Evolutionary conservation across 768 basidiomycete genomes (phyloP).

Genomic region (Collybia mongolica): DNA sequence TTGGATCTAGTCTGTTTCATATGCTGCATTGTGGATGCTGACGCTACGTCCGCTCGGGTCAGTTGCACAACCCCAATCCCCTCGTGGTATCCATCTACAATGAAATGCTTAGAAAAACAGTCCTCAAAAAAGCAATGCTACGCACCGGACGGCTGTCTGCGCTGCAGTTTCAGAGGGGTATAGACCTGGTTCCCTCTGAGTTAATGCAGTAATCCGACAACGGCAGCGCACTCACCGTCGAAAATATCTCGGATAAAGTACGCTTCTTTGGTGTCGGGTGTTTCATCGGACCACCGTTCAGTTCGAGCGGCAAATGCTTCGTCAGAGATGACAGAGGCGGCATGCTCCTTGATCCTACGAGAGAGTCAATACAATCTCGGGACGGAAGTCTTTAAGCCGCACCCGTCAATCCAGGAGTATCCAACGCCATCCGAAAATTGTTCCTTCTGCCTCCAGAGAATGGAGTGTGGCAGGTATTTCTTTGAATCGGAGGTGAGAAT

Average conservation of each 20-base stretch:
- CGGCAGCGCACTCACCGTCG: conserved; percentile 50
- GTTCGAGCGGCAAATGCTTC: conserved; percentile 71
- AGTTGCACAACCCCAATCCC: conserved; percentile 93
- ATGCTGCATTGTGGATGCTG: conserved; percentile 93
- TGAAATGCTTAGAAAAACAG: conserved; percentile 11
- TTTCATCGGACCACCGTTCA: conserved; percentile 74
- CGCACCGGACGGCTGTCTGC: conserved; percentile 85
- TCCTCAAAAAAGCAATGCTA: conserved; percentile 11
- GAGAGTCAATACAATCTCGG: not conserved
- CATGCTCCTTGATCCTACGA: conserved; percentile 85
- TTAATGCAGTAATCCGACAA: conserved; percentile 2
- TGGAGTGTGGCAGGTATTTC: conserved; percentile 92
- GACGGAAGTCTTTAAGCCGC: conserved; percentile 12
- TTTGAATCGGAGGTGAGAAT: conserved; percentile 23
- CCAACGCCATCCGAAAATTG: conserved; percentile 99
- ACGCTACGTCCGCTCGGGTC: conserved; percentile 97
- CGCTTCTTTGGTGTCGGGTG: conserved; percentile 96
- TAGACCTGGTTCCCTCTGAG: conserved; percentile 43
- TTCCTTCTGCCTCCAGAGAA: conserved; percentile 99
- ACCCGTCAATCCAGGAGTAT: conserved; percentile 99
- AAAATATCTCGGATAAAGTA: conserved; percentile 93
- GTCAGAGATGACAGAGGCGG: conserved; percentile 73
- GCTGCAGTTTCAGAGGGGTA: conserved; percentile 89
- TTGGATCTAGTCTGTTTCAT: conserved; percentile 38
- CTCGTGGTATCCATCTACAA: conserved; percentile 86